phyloP scores from a whole-genome alignment of 1,139 yeast genomes.

The Zygosaccharomyces pseudobailii region DNA sequence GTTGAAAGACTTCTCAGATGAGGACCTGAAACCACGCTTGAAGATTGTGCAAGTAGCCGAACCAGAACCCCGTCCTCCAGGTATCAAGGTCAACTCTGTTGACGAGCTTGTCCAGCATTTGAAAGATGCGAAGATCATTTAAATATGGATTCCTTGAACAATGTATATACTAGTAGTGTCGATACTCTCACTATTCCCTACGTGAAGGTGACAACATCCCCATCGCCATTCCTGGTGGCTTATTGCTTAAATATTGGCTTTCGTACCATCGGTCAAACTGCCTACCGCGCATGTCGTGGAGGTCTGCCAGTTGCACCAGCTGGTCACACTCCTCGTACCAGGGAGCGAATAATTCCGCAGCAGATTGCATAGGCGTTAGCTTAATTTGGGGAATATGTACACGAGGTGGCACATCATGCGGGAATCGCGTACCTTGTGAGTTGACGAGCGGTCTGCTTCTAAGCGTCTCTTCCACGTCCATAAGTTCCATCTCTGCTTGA shows the following conservation, averaged over 20 bases:
- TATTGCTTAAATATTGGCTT: slow-evolving; percentile 21
- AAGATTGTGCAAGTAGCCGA: slow-evolving; percentile 73
- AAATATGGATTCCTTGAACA: slow-evolving; percentile 13
- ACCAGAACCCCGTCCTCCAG: slow-evolving; percentile 79
- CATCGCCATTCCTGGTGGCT: slow-evolving; percentile 31
- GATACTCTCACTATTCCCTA: slow-evolving; percentile 6
- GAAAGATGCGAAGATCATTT: slow-evolving; percentile 61
- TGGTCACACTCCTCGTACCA: slow-evolving; percentile 29
- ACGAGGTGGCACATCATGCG: slow-evolving; percentile 15
- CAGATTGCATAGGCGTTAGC: slow-evolving; percentile 18
- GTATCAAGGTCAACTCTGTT: slow-evolving; percentile 71
- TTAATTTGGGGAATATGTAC: slow-evolving; percentile 18
- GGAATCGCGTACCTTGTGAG: slow-evolving; percentile 22
- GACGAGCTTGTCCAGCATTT: slow-evolving; percentile 78
- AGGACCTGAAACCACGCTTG: slow-evolving; percentile 60
- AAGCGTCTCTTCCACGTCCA: slow-evolving; percentile 17
- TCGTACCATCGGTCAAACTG: slow-evolving; percentile 28
- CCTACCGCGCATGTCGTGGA: slow-evolving; percentile 12
- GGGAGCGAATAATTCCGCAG: slow-evolving; percentile 25
- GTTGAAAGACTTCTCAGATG: slow-evolving; percentile 59
- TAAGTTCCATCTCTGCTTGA: not conserved
- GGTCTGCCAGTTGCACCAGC: slow-evolving; percentile 13
- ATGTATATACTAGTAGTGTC: slow-evolving; percentile 3
- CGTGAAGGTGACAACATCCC: slow-evolving; percentile 25
- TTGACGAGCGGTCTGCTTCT: slow-evolving; percentile 24